Percentiles rank a stretch among this genome's conserved stretches.
These are phyloP conservation scores for Euphrasia arctica DNA, from an alignment of 305 asterid species.

Conservation along the genomic window DNA sequence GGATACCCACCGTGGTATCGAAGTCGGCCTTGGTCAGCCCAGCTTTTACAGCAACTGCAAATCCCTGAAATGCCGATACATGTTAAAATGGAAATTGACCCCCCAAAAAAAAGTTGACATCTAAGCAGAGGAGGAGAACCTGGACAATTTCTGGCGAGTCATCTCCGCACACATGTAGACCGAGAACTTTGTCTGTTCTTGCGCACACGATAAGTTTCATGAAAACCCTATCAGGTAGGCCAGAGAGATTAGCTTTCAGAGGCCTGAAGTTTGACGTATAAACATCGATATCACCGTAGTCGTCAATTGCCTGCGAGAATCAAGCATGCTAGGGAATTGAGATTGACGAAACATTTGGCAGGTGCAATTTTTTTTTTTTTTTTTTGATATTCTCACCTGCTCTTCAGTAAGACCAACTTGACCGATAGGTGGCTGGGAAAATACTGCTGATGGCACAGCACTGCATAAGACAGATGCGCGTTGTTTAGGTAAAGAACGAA, in stretches of 20 bases:
- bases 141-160: conserved; percentile 93
- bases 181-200: conserved; percentile 74
- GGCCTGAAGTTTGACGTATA: conserved; percentile 86
- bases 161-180: conserved; percentile 95
- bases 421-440: conserved; percentile 96
- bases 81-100: background rate
- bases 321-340: conserved; percentile 22
- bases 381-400: conserved; percentile 47
- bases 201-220: conserved; percentile 90
- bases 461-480: conserved; percentile 40
- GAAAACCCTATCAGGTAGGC: conserved; percentile 87
- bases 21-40: conserved; percentile 91
- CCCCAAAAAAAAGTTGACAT: conserved; percentile 14
- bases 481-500: conserved; percentile 13
- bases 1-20: conserved; percentile 87
- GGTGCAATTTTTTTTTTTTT: background rate
- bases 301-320: conserved; percentile 59
- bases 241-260: conserved; percentile 90
- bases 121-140: conserved; percentile 39
- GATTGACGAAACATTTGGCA: conserved; percentile 21
- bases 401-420: conserved; percentile 95
- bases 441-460: conserved; percentile 83
- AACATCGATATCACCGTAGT: conserved; percentile 76
- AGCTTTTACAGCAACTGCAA: conserved; percentile 90
- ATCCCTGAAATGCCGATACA: conserved; percentile 48